Percentiles rank a stretch among this genome's conserved stretches.
These are phyloP conservation scores for Aristolochia fimbriata DNA, from an alignment of 164 flowering plant genomes.

Conservation along the genomic window DNA sequence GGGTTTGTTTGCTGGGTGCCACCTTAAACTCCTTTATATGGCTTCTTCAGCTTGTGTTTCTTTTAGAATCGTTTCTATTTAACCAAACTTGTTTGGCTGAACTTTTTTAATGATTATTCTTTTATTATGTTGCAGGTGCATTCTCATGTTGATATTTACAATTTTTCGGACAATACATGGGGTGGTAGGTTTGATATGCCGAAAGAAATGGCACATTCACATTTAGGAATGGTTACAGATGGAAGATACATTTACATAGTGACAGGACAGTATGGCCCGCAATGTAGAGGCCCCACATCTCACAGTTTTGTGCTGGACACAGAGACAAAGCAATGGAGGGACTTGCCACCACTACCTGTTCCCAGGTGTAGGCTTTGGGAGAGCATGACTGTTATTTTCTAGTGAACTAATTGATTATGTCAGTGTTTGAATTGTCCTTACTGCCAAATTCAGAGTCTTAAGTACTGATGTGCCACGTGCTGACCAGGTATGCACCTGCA, in stretches of 20 bases:
- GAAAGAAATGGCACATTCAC: slow-evolving; percentile 95
- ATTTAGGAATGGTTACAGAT: slow-evolving; percentile 84
- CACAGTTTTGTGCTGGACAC: slow-evolving; percentile 65
- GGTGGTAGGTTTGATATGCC: slow-evolving; percentile 75
- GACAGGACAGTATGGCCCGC: slow-evolving; percentile 93
- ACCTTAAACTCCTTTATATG: no score
- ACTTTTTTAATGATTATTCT: not conserved
- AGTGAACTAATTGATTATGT: no score
- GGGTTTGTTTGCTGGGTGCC: no score
- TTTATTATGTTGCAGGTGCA: slow-evolving; percentile 46
- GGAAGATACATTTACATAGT: slow-evolving; percentile 82
- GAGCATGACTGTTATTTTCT: no score
- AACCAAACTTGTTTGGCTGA: no score
- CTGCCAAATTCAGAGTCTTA: no score
- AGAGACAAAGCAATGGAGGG: slow-evolving; percentile 52
- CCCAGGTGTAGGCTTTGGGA: slow-evolving; percentile 52
- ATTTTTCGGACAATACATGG: slow-evolving; percentile 78
- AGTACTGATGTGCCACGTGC: slow-evolving; percentile 1
- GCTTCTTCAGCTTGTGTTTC: no score
- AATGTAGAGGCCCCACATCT: slow-evolving; percentile 79
- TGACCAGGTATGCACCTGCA: slow-evolving; percentile 87
- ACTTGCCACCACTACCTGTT: slow-evolving; percentile 63
- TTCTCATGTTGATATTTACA: slow-evolving; percentile 84
- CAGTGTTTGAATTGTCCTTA: no score
- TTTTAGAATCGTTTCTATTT: no score